These are phyloP conservation scores for Favolaschia claudopus DNA, from an alignment of 768 basidiomycete genomes.

Conservation along the genomic window DNA sequence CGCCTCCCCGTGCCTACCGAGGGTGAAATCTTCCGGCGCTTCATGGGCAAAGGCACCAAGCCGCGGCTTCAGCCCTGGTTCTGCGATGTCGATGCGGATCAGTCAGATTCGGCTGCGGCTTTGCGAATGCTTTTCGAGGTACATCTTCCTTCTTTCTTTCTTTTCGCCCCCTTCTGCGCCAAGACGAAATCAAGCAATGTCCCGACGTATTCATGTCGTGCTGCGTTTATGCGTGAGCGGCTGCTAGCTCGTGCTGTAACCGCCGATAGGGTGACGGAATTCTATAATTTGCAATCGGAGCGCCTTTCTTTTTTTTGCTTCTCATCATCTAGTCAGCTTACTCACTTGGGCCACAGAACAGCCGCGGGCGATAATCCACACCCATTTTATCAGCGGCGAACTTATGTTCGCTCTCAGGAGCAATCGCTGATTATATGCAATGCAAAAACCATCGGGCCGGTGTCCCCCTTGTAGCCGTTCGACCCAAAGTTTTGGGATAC, in stretches of 20 bases:
- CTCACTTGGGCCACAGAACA: not conserved
- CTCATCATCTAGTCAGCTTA: not conserved
- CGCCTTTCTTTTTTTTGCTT: not conserved
- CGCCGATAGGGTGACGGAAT: constrained; percentile 28
- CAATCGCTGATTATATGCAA: too few relatives aligned
- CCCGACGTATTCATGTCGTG: constrained; percentile 14
- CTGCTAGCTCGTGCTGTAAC: constrained; percentile 21
- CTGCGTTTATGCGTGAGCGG: constrained; percentile 16
- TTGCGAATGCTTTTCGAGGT: constrained; percentile 19
- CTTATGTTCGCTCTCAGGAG: too few relatives aligned
- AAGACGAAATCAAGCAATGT: constrained; percentile 23
- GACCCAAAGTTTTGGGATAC: too few relatives aligned
- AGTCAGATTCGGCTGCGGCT: constrained; percentile 3
- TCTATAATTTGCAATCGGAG: constrained; percentile 29
- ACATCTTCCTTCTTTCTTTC: not conserved
- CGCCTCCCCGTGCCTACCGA: constrained; percentile 16
- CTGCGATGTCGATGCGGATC: not conserved
- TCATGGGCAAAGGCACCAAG: constrained; percentile 9
- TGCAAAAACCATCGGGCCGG: too few relatives aligned
- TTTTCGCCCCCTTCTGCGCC: not conserved
- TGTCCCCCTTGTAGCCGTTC: too few relatives aligned
- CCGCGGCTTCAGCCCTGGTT: constrained; percentile 9
- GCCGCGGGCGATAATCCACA: not conserved
- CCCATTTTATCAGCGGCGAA: too few relatives aligned
- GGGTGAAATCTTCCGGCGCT: constrained; percentile 13